Percentiles rank a stretch among this genome's conserved stretches.
Evolutionary conservation across 306 rosid species (phyloP).

Genomic region (Lathyrus oleraceus): DNA sequence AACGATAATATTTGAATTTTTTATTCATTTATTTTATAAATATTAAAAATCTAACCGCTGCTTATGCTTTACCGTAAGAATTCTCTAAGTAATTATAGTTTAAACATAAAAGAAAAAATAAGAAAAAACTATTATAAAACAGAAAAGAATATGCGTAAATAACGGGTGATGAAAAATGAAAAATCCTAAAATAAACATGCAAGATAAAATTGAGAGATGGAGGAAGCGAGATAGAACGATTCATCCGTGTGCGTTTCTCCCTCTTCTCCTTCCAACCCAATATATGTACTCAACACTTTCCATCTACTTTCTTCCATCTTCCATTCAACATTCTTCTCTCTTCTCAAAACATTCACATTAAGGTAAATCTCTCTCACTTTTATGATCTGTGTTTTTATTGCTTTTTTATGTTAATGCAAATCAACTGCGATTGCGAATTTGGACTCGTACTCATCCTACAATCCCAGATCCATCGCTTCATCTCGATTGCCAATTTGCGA

Average conservation of each 20-base stretch:
- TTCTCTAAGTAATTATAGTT: too few relatives aligned
- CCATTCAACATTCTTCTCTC: slow-evolving; percentile 19
- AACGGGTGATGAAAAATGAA: background rate
- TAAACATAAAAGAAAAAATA: too few relatives aligned
- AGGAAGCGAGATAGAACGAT: slow-evolving; percentile 39
- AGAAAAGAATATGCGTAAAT: background rate
- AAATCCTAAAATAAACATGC: background rate
- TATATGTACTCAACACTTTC: background rate
- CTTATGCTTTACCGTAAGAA: too few relatives aligned
- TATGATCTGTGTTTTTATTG: background rate
- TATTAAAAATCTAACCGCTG: too few relatives aligned
- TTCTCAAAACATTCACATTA: background rate
- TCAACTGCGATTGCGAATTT: slow-evolving; percentile 1
- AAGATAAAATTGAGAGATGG: background rate
- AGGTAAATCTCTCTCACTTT: slow-evolving; percentile 20
- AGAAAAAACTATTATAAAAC: background rate
- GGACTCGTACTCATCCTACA: background rate
- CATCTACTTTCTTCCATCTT: slow-evolving; percentile 32
- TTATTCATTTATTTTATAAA: too few relatives aligned
- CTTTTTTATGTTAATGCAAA: background rate
- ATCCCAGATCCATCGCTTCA: background rate
- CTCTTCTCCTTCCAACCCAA: background rate
- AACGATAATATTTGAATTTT: too few relatives aligned
- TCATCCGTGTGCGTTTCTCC: slow-evolving; percentile 31
- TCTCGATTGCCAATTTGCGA: background rate